phyloP scores from a whole-genome alignment of 306 rosid genomes.

The Fragaria nilgerrensis region DNA sequence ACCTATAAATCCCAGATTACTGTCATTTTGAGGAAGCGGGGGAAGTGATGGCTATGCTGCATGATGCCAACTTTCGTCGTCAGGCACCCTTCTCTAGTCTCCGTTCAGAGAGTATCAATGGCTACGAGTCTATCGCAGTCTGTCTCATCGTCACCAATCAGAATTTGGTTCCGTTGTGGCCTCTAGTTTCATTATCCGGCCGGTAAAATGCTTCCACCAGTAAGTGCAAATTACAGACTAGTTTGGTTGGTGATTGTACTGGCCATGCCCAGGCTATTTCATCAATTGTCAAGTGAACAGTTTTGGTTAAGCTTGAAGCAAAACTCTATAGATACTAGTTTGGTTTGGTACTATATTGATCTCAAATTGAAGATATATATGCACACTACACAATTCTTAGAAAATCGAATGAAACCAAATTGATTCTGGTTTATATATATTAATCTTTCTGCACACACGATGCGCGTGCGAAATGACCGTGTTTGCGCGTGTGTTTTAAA shows the following conservation, averaged over 20 bases:
- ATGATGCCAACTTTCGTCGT: neutral
- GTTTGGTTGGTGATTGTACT: neutral
- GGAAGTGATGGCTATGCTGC: neutral
- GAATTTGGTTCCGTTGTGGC: neutral
- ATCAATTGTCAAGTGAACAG: neutral
- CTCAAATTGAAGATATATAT: neutral
- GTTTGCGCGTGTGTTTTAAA: no score
- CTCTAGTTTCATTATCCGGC: neutral
- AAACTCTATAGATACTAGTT: no score
- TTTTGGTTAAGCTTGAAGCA: neutral
- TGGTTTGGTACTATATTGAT: neutral
- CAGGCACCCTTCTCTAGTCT: neutral
- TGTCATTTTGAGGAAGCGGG: neutral
- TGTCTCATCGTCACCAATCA: neutral
- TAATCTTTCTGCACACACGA: no score
- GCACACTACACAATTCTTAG: no score
- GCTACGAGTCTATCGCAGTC: neutral
- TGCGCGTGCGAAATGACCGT: no score
- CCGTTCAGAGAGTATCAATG: neutral
- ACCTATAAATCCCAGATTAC: neutral
- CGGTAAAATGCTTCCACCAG: neutral
- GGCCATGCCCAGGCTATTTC: neutral
- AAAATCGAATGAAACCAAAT: no score
- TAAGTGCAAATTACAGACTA: neutral
- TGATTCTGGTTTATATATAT: neutral